Conservation (phyloP, 2,329 filamentous ascomycete genomes). For the Hypoxylon sp. region DNA sequence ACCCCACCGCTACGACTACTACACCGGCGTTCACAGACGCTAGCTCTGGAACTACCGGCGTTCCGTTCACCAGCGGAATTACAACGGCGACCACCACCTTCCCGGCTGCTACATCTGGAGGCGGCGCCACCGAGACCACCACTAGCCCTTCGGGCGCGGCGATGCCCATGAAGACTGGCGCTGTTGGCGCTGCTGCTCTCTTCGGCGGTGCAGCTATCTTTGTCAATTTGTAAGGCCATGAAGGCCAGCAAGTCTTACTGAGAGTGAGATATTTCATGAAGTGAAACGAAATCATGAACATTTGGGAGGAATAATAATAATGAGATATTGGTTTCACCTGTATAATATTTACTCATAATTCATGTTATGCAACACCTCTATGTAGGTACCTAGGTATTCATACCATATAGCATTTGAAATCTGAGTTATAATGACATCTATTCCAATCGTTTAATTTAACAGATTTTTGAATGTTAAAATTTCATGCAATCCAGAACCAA, state of each 20-base stretch:
- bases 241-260: background rate
- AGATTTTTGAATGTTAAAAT: background rate
- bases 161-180: slow-evolving; percentile 55
- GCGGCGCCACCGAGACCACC: slow-evolving; percentile 51
- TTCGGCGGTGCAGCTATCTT: slow-evolving; percentile 49
- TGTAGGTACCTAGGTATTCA: background rate
- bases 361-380: background rate
- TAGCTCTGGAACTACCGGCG: slow-evolving; percentile 60
- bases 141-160: slow-evolving; percentile 56
- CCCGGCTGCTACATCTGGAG: slow-evolving; percentile 54
- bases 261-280: background rate
- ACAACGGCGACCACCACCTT: slow-evolving; percentile 59
- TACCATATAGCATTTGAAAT: slow-evolving; percentile 8
- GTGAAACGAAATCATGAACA: slow-evolving; percentile 13
- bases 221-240: slow-evolving; percentile 40
- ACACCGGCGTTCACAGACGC: slow-evolving; percentile 69
- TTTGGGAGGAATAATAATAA: slow-evolving; percentile 2
- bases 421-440: slow-evolving; percentile 1
- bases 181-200: slow-evolving; percentile 57
- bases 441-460: slow-evolving; percentile 1
- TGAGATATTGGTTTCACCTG: background rate
- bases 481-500: slow-evolving; percentile 60
- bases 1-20: slow-evolving; percentile 61
- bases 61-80: slow-evolving; percentile 71
- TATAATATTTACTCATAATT: slow-evolving; percentile 16